Evolutionary conservation across 2,329 filamentous ascomycete genomes (phyloP).

Genomic region (Botrytis medusae): DNA sequence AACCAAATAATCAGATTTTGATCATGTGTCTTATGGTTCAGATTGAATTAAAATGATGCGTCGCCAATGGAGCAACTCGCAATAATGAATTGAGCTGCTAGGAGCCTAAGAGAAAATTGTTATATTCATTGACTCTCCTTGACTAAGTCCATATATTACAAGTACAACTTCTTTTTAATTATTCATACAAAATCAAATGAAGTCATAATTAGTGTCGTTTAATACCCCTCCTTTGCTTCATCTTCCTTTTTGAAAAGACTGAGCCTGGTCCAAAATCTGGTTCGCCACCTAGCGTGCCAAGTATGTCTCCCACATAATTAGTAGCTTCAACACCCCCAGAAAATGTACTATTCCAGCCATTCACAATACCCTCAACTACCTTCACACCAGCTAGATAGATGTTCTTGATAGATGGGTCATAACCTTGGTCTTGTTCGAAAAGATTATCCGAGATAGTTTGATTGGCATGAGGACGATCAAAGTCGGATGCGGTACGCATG

Average conservation of each 20-base stretch:
- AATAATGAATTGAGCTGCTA: not conserved
- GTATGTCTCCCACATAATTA: constrained; percentile 70
- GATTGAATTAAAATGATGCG: not conserved
- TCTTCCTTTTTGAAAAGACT: constrained; percentile 7
- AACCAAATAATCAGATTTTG: not conserved
- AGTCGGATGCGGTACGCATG: constrained; percentile 66
- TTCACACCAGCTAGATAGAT: constrained; percentile 63
- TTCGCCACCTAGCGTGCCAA: constrained; percentile 62
- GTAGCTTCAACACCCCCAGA: constrained; percentile 52
- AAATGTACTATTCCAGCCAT: constrained; percentile 60
- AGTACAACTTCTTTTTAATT: too few species aligned
- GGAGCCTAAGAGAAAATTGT: accelerated
- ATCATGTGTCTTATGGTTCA: not conserved
- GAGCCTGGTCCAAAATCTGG: constrained; percentile 20
- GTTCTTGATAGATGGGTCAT: constrained; percentile 60
- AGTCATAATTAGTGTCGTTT: not conserved
- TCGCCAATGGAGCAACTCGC: not conserved
- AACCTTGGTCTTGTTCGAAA: constrained; percentile 45
- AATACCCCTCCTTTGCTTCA: constrained; percentile 3
- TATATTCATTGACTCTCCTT: not conserved
- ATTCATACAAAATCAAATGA: not conserved
- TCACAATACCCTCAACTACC: constrained; percentile 60
- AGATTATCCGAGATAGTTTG: constrained; percentile 58
- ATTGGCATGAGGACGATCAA: constrained; percentile 63
- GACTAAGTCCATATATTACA: not conserved